These are phyloP conservation scores for Trichoderma arundinaceum DNA, from an alignment of 2,329 filamentous ascomycete species.

Conservation along the genomic window DNA sequence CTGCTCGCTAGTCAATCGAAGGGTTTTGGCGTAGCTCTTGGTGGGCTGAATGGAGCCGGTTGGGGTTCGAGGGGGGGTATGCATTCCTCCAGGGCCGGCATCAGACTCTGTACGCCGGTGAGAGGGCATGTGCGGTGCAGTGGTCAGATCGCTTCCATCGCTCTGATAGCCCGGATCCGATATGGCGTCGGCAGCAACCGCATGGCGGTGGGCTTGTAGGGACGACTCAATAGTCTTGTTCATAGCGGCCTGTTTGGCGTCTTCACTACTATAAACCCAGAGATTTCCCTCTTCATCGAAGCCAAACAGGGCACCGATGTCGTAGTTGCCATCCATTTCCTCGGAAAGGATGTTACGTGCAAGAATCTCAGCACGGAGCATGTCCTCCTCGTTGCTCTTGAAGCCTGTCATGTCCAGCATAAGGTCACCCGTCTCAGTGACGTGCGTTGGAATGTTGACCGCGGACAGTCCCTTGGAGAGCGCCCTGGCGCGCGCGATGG, in stretches of 20 bases:
- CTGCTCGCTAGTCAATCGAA: constrained; percentile 93
- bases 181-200: constrained; percentile 74
- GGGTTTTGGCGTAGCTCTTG: constrained; percentile 93
- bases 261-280: constrained; percentile 99
- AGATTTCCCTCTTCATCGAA: constrained; percentile 95
- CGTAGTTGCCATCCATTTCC: constrained; percentile 92
- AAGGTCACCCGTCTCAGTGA: constrained; percentile 91
- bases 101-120: constrained; percentile 73
- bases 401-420: constrained; percentile 99
- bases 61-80: constrained; percentile 72
- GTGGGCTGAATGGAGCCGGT: constrained; percentile 70
- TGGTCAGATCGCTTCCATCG: constrained; percentile 72
- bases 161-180: constrained; percentile 97
- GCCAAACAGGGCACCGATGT: constrained; percentile 93
- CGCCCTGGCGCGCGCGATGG: constrained; percentile 79
- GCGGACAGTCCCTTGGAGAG: constrained; percentile 86
- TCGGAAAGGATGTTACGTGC: constrained; percentile 91
- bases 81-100: constrained; percentile 57
- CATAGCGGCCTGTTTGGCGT: constrained; percentile 88
- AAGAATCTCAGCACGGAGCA: constrained; percentile 88
- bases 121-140: constrained; percentile 51
- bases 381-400: constrained; percentile 92
- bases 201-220: constrained; percentile 52
- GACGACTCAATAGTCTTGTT: constrained; percentile 63
- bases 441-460: constrained; percentile 88